Evolutionary conservation across 163 green algal species (phyloP), one percentile per base, ranked within the genome.

Genomic region (Volvox carteri): DNA sequence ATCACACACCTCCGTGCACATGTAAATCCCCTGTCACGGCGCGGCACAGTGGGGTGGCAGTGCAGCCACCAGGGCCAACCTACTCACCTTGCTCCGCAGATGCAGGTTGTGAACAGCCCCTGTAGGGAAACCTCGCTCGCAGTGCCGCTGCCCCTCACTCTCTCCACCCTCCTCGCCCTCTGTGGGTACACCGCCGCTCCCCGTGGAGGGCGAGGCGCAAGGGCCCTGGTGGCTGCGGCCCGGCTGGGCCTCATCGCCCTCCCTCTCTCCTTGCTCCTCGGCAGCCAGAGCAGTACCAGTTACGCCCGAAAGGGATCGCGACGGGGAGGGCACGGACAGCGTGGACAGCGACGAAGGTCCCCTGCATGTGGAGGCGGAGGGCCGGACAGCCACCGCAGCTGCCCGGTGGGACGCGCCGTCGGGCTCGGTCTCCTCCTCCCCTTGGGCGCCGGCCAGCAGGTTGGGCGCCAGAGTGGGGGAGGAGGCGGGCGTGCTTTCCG

Each of bases 141-240:
- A 74, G n/a, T 42, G 16, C n/a, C 6, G 58, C 23, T 70, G 19
- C 58, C 58, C 58, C 19, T 30, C 65, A 33, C 65, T 30, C 30
- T 48, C 37, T 78, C n/a, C 62, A 7, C n/a, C 30, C 18, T 28
- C 68, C 21, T 78, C 68, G 37, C 75, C 54, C 25, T 65, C 19
- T 73, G n/a, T n/a, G n/a, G 58, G 58, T 28, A 25, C 78, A 18
- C 78, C 35, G 78, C 39, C 78, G n/a, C 78, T 86, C 0, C 58
- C 60, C 4, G 78, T 86, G 2, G 78, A 86, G 0, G 60, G 78
- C 42, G 78, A 86, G 8, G 78, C 33, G 16, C 41, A 50, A 8
- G 5, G 58, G 8, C 6, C 54, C 6, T 74, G 37, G 44, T 35
- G 28, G 46, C 48, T 16, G 8, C 50, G 21, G 30, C 2, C 46